These are phyloP conservation scores for Kazachstania kunashirensis DNA, from an alignment of 805 yeast genomes.

Conservation along the genomic window DNA sequence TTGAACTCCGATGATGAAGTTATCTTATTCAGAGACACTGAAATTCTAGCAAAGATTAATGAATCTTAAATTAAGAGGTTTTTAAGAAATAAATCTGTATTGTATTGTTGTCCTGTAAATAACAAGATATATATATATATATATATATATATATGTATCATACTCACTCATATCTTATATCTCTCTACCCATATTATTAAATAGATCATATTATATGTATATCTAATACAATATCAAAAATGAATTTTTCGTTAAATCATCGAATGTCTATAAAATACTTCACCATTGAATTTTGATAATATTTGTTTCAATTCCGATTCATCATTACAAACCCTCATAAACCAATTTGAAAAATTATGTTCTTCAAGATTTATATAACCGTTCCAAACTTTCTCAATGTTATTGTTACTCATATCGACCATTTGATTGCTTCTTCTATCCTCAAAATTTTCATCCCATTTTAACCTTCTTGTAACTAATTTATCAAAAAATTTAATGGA, in stretches of 20 bases:
- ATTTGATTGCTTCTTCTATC: conserved; percentile 15
- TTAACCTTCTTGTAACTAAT: conserved; percentile 50
- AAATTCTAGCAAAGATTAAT: conserved; percentile 86
- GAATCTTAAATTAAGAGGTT: conserved; percentile 23
- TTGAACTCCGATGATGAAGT: conserved; percentile 71
- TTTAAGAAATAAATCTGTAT: neutral
- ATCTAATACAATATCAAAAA: too few relatives aligned
- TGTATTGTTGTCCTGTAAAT: conserved; percentile 1
- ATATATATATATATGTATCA: conserved; percentile 2
- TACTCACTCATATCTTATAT: too few relatives aligned
- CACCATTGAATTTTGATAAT: conserved; percentile 43
- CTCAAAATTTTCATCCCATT: conserved; percentile 51
- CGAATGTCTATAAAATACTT: conserved; percentile 25
- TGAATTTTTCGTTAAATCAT: neutral
- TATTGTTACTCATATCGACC: conserved; percentile 36
- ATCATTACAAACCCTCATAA: conserved; percentile 42
- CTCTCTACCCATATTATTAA: too few relatives aligned
- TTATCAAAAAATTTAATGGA: conserved; percentile 53
- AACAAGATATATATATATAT: conserved; percentile 1
- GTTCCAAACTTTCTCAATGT: conserved; percentile 53
- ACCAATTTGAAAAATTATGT: conserved; percentile 58
- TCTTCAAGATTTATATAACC: conserved; percentile 41
- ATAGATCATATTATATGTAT: too few relatives aligned
- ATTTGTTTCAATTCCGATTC: conserved; percentile 43
- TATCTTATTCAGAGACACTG: conserved; percentile 83